Evolutionary conservation across 176 grass and related monocot genomes (phyloP).

Genomic region (Alloteropsis semialata): DNA sequence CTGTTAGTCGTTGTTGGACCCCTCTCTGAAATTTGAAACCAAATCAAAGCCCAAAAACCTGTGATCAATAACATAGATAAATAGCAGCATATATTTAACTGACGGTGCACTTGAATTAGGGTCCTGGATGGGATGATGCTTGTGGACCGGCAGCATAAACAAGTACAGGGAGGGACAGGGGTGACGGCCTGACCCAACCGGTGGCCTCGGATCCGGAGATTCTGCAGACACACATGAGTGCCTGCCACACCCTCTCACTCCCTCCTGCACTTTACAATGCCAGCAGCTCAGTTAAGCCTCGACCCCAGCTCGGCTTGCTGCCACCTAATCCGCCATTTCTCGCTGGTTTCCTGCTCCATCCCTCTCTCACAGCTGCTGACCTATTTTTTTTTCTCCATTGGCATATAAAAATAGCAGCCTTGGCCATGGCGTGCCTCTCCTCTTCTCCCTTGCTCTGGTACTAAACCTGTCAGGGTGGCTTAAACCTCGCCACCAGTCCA

Average conservation of each 20-base stretch:
- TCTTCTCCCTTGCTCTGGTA: not conserved
- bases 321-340: slow-evolving; percentile 43
- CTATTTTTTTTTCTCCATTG: not conserved
- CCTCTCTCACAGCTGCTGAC: not conserved
- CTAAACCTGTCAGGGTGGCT: slow-evolving; percentile 46
- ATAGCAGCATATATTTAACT: not conserved
- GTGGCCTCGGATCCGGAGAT: slow-evolving; percentile 85
- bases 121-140: not conserved
- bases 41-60: not conserved
- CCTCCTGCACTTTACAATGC: slow-evolving; percentile 13
- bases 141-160: slow-evolving; percentile 21
- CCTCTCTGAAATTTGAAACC: slow-evolving; percentile 29
- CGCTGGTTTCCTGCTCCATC: slow-evolving; percentile 33
- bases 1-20: slow-evolving; percentile 25
- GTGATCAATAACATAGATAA: not conserved
- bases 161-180: slow-evolving; percentile 29
- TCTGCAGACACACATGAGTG: slow-evolving; percentile 50
- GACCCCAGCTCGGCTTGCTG: not conserved
- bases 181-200: slow-evolving; percentile 42
- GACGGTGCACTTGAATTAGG: not conserved
- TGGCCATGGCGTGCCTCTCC: slow-evolving; percentile 6
- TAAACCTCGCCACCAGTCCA: slow-evolving; percentile 39
- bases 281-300: slow-evolving; percentile 14
- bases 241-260: not conserved
- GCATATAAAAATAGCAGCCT: slow-evolving; percentile 28